Base-by-base conservation (phyloP, 768 basidiomycete genomes). In the Tulasnella sp. region DNA sequence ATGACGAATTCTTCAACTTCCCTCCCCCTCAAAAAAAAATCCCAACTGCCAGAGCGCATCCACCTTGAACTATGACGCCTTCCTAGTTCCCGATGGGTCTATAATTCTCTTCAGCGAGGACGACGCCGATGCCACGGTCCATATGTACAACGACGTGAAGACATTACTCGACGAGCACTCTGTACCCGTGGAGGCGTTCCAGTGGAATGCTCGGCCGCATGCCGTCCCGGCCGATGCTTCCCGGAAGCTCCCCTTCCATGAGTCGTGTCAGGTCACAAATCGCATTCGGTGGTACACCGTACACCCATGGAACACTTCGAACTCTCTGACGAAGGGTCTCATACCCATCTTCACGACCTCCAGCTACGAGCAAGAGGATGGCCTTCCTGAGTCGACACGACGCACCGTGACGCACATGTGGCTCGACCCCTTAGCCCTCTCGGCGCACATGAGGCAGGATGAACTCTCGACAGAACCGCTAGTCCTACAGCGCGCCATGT, bases 321-420 rank as follows among this genome's bases (percentile, higher is more conserved):
- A 31, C 3, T 22, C 52, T 38, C 52, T 31, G 24, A 53, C 52
- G 3, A 41, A 41, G 22, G 52, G 52, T 4, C 42, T 53, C 17
- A 41, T 53, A 22, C 52, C 52, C 4, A 31, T 53, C 7, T 31
- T 53, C 12, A 41, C 52, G 19, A 53, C 52, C n/a, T 53, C 52
- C 4, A 31, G 11, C 31, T n/a, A 15, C 11, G 3, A 1, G 31
- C 34, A 4, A 31, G 22, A 38, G 31, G 42, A 22, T 22, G 42
- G 22, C n/a, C 3, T 24, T 8, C 15, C 27, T 22, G 34, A n/a
- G n/a, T n/a, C 15, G 52, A 38, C 17, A 31, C 52, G 8, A 31
- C 52, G 25, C 27, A 41, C 22, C 29, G 31, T 31, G 42, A 38
- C 27, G 34, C 52, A 38, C 52, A 53, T 41, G 31, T 31, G 52